Percentiles rank a stretch among this genome's conserved stretches.
Conservation (phyloP, 768 basidiomycete genomes). For the Dioszegia crocea region DNA sequence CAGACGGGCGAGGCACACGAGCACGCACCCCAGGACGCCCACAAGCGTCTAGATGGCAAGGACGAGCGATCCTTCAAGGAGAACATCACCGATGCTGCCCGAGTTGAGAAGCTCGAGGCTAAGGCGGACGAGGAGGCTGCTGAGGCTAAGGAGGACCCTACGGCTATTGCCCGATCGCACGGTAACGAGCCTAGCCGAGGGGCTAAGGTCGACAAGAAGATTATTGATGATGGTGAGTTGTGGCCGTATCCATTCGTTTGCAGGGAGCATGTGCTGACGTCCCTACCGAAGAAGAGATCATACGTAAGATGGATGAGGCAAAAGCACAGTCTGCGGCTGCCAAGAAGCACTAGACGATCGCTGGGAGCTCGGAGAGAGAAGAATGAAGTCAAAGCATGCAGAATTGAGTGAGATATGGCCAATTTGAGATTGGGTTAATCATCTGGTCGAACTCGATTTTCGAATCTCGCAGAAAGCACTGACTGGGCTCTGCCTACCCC, state of each 20-base stretch:
- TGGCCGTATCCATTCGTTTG: not conserved
- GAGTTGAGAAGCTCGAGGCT: constrained; percentile 42
- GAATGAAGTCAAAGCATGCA: not conserved
- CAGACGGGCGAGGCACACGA: constrained; percentile 40
- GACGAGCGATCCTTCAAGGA: constrained; percentile 45
- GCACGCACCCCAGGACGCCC: constrained; percentile 32
- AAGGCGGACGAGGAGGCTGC: constrained; percentile 39
- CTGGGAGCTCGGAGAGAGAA: not conserved
- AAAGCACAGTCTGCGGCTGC: constrained; percentile 34
- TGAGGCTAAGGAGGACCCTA: constrained; percentile 34
- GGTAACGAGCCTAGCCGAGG: constrained; percentile 45
- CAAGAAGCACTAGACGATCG: constrained; percentile 21
- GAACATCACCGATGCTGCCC: constrained; percentile 42
- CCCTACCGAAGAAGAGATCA: constrained; percentile 27
- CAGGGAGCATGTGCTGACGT: not conserved
- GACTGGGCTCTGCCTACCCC: no score
- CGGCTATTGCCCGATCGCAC: constrained; percentile 37
- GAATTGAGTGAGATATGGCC: not conserved
- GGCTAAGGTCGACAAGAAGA: constrained; percentile 46
- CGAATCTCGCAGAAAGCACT: no score
- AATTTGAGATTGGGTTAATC: no score
- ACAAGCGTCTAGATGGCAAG: constrained; percentile 42
- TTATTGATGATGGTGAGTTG: constrained; percentile 33
- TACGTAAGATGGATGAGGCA: constrained; percentile 42
- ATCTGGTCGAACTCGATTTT: no score